phyloP scores from a whole-genome alignment of 805 yeast genomes.

The Sungouiozyma intestinalis region DNA sequence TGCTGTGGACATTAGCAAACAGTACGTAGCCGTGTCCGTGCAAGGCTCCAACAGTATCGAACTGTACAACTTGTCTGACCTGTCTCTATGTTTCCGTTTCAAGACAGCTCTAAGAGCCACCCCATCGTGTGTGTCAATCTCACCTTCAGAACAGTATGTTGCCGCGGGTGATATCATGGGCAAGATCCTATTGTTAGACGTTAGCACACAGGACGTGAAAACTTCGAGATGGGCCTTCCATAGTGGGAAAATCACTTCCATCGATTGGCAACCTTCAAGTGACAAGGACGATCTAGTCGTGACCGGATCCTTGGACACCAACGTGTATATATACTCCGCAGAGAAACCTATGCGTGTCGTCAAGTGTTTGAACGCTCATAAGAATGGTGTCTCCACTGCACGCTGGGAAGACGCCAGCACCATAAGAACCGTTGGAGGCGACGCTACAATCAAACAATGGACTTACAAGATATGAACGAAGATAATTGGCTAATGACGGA shows the following conservation, averaged over 20 bases:
- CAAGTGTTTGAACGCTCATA: slow-evolving; percentile 71
- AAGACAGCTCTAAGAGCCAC: slow-evolving; percentile 44
- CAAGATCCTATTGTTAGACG: slow-evolving; percentile 64
- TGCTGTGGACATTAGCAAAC: slow-evolving; percentile 36
- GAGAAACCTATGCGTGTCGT: slow-evolving; percentile 66
- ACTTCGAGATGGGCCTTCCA: slow-evolving; percentile 97
- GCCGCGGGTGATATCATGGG: slow-evolving; percentile 88
- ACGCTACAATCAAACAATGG: slow-evolving; percentile 77
- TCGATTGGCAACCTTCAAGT: slow-evolving; percentile 51
- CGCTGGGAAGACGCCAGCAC: slow-evolving; percentile 48
- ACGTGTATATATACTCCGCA: slow-evolving; percentile 70
- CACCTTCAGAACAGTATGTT: slow-evolving; percentile 55
- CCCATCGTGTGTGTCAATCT: slow-evolving; percentile 53
- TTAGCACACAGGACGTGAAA: slow-evolving; percentile 42
- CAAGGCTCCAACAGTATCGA: slow-evolving; percentile 31
- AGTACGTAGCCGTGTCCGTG: slow-evolving; percentile 41
- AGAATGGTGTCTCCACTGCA: slow-evolving; percentile 72
- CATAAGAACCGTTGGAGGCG: slow-evolving; percentile 67
- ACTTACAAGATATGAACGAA: slow-evolving; percentile 7
- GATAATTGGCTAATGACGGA: too few species aligned
- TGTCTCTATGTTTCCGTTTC: slow-evolving; percentile 26
- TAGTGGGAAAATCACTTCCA: slow-evolving; percentile 66
- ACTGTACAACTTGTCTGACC: slow-evolving; percentile 31
- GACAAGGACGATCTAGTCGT: slow-evolving; percentile 53
- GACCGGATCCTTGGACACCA: slow-evolving; percentile 78